These are phyloP conservation scores for Zymoseptoria ardabiliae DNA, from an alignment of 2,329 filamentous ascomycete genomes.

Conservation along the genomic window DNA sequence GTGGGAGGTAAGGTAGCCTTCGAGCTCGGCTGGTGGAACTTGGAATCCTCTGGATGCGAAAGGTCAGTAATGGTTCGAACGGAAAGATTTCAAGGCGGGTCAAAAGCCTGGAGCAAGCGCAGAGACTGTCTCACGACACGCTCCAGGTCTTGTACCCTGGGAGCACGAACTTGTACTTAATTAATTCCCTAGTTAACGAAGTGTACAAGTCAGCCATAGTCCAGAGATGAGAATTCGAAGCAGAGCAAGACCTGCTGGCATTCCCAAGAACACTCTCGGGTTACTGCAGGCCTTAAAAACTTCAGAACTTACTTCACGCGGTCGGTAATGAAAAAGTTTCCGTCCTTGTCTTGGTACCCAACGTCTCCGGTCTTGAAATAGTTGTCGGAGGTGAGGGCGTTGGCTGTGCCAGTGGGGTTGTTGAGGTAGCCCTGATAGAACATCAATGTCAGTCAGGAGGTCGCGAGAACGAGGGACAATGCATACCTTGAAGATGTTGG, in stretches of 20 bases:
- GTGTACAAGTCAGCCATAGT: too few relatives aligned
- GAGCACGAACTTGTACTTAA: constrained; percentile 44
- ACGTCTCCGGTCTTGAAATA: constrained; percentile 89
- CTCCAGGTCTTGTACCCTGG: not conserved
- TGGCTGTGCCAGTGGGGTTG: constrained; percentile 59
- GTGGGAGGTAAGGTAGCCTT: constrained; percentile 38
- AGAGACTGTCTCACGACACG: not conserved
- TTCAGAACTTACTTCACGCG: constrained; percentile 47
- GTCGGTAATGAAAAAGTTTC: constrained; percentile 84
- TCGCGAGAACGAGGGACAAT: not conserved
- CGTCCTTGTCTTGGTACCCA: constrained; percentile 64
- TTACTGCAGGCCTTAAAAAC: too few relatives aligned
- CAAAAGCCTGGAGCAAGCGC: not conserved
- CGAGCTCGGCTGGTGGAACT: constrained; percentile 31
- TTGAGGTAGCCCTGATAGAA: constrained; percentile 58
- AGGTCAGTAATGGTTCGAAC: constrained; percentile 26
- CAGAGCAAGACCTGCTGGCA: too few relatives aligned
- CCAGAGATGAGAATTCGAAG: too few relatives aligned
- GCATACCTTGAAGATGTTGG: constrained; percentile 71
- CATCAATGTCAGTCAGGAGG: not conserved
- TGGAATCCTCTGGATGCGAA: constrained; percentile 7
- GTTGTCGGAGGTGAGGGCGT: constrained; percentile 66
- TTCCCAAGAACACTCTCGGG: too few relatives aligned
- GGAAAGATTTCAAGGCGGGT: not conserved
- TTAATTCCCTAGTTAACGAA: constrained; percentile 38